Conservation (phyloP, 306 rosid genomes). For the Medicago arabica region DNA sequence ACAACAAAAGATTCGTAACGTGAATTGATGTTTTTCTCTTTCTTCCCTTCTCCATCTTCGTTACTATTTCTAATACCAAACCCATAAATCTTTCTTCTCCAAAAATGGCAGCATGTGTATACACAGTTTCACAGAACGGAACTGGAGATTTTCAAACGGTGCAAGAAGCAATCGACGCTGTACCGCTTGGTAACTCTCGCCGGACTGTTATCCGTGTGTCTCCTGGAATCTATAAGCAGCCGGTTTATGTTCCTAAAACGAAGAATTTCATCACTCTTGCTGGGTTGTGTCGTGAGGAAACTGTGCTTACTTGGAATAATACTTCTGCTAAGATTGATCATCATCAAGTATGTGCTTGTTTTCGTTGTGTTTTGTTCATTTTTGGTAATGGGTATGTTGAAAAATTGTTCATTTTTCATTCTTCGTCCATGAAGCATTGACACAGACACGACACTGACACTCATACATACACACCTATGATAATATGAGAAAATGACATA, state of each 20-base stretch:
- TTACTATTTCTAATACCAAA: neutral
- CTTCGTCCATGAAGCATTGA: no score
- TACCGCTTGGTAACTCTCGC: constrained; percentile 76
- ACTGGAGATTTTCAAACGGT: constrained; percentile 72
- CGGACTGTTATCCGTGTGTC: constrained; percentile 79
- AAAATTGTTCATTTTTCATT: neutral
- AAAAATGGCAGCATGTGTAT: constrained; percentile 69
- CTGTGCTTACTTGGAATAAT: constrained; percentile 87
- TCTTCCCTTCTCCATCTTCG: neutral
- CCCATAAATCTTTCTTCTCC: neutral
- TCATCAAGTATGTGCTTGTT: constrained; percentile 66
- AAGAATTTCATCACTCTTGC: constrained; percentile 90
- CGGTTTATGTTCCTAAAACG: constrained; percentile 87
- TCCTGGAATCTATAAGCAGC: constrained; percentile 87
- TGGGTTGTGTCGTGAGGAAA: constrained; percentile 68
- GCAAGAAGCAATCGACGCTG: constrained; percentile 87
- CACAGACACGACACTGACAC: no score
- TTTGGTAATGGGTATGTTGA: constrained; percentile 31
- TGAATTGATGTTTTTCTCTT: neutral
- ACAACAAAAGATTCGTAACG: neutral
- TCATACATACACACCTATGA: neutral
- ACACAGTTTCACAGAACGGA: constrained; percentile 77
- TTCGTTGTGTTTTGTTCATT: constrained; percentile 15
- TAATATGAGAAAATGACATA: neutral
- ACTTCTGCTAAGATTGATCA: constrained; percentile 78